Evolutionary conservation across 768 basidiomycete species (phyloP), one percentile per base, ranked within the genome.

Genomic region (Erythrobasidium yunnanense): DNA sequence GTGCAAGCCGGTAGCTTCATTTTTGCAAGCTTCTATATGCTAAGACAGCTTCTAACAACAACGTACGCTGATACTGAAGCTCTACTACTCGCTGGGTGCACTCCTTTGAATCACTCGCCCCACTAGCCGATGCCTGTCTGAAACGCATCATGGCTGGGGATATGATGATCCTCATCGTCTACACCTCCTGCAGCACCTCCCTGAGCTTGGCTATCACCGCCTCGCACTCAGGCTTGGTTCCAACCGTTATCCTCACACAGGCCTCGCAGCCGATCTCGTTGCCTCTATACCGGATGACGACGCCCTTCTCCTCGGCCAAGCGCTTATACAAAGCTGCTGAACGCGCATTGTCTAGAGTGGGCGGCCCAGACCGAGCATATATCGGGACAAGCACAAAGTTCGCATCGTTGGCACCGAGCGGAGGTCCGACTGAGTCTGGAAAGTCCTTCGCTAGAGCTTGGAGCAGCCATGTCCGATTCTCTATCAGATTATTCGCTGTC

Each of bases 241-340:
- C 95, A 13, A 97, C 80, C 2, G 93, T 96, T 6, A 97, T 86
- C 65, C 95, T 78, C 76, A 97, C 72, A 74, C 90, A 93, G 0
- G 85, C 95, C 32, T 79, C 78, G 70, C 95, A 99, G 0, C 95
- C 93, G 8, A 80, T 73, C 77, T 97, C 93, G 17, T 80, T 78
- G 0, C 95, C 95, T 57, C 95, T 80, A 77, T 83, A 97, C 56
- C 93, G 79, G 8, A 99, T 89, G 15, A 99, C 95, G 0, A 99
- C 85, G 0, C 86, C 87, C 68, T 83, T 81, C 58, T 84, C 80
- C 75, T 92, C 90, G 2, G 95, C 95, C 66, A 97, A 80, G 8
- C 81, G 77, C 73, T 83, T 85, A 77, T 97, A 97, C 25, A 90
- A 79, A 55, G 74, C 76, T 53, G 74, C 66, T 0, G 89, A 83